Percentiles rank a stretch among this genome's conserved stretches.
Evolutionary conservation across 177 flowering plant genomes (phyloP).

Genomic region (Telopea speciosissima): DNA sequence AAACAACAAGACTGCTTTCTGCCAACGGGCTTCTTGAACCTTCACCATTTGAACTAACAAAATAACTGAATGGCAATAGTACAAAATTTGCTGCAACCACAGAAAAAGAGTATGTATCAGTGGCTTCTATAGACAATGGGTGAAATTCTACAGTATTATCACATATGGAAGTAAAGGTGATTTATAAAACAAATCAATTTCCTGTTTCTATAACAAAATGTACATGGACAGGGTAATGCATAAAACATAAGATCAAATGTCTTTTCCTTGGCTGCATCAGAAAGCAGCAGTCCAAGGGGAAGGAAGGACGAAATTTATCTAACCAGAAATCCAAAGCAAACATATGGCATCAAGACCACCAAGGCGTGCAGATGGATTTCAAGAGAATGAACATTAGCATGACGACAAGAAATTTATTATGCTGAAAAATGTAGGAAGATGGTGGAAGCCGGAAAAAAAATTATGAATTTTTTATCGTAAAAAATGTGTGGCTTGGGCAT

Average conservation of each 20-base stretch:
- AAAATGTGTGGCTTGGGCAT: background rate
- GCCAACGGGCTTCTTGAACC: conserved; percentile 72
- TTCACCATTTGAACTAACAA: conserved; percentile 59
- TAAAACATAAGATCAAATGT: background rate
- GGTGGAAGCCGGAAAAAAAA: too few species aligned
- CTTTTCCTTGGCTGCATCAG: background rate
- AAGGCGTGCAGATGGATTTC: background rate
- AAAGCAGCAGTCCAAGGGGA: background rate
- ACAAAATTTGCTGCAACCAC: conserved; percentile 74
- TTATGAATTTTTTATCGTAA: background rate
- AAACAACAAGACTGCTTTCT: conserved; percentile 62
- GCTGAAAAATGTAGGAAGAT: background rate
- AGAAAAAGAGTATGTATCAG: conserved; percentile 15
- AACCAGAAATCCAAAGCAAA: background rate
- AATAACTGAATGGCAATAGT: conserved; percentile 66
- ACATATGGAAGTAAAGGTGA: background rate
- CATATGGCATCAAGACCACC: background rate
- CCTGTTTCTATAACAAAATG: background rate
- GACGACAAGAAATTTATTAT: background rate
- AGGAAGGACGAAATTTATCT: background rate
- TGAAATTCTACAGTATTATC: background rate
- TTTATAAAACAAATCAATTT: background rate
- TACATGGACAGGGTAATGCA: background rate
- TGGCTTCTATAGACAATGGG: conserved; percentile 1
- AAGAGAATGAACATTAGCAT: background rate